These are phyloP conservation scores for Mycosphaerella sp. DNA, from an alignment of 2,329 filamentous ascomycete genomes.

Conservation along the genomic window DNA sequence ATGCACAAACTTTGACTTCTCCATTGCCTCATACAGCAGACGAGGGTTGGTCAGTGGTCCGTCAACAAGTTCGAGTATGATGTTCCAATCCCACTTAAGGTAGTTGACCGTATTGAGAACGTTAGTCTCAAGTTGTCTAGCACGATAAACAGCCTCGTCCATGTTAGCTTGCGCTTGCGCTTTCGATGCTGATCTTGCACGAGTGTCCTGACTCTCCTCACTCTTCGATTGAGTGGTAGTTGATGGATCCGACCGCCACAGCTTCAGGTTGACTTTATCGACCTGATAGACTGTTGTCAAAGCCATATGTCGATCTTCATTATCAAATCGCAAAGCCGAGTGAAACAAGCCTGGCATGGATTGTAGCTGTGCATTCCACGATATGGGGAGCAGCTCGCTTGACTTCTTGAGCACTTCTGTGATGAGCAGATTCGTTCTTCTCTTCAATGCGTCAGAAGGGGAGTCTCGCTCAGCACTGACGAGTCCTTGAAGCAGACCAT, in stretches of 20 bases:
- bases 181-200: constrained; percentile 46
- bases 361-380: constrained; percentile 78
- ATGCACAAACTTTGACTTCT: constrained; percentile 94
- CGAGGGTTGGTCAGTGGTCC: constrained; percentile 87
- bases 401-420: constrained; percentile 88
- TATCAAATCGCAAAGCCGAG: constrained; percentile 64
- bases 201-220: constrained; percentile 28
- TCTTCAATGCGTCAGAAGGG: constrained; percentile 63
- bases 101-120: constrained; percentile 87
- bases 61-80: constrained; percentile 84
- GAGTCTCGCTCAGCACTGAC: constrained; percentile 60
- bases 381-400: constrained; percentile 72
- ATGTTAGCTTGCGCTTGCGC: constrained; percentile 53
- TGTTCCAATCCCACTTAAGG: constrained; percentile 95
- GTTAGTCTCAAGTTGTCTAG: constrained; percentile 66
- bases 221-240: constrained; percentile 15
- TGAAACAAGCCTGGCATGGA: constrained; percentile 79
- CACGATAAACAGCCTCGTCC: constrained; percentile 58
- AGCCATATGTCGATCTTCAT: constrained; percentile 68
- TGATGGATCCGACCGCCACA: constrained; percentile 64
- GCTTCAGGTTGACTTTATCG: constrained; percentile 88
- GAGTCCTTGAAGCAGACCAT: constrained; percentile 56
- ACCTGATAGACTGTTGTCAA: constrained; percentile 95
- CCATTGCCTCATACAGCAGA: constrained; percentile 85
- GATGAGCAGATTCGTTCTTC: constrained; percentile 84